Base-by-base conservation (phyloP, 2,329 filamentous ascomycete genomes). In the Cadophora gregata region DNA sequence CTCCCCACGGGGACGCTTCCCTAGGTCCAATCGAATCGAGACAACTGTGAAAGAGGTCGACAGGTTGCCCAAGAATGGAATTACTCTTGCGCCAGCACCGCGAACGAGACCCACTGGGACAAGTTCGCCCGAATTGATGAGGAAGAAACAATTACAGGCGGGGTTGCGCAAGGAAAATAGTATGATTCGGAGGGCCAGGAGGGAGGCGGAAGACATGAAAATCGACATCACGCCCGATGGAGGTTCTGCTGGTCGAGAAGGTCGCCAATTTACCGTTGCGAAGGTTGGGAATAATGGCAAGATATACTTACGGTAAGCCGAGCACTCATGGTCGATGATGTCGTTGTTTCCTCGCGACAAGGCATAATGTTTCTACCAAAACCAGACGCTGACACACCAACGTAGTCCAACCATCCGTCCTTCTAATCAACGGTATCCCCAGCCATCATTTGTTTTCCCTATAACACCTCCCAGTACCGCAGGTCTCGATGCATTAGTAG, bases 251-350 rank as follows among this genome's bases (percentile, higher is more conserved):
- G 85, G 86, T 38, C 69, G 75, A 66, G 76, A 76, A 72, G 76
- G 76, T 19, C 69, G 76, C 48, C 75, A 77, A 74, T 94, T 95
- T 77, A 89, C 90, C 1, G 92, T 95, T 63, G 88, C 90, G 60
- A 94, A 93, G 78, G 91, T 95, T 67, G 91, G 91, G 27, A 92
- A 93, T 76, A 93, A 93, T 79, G 92, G 92, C 47, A 88, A 89
- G 76, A 92, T 95, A 78, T 95, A 93, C 78, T 78, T 95, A 72
- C 91, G 90, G 90, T 94, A 87, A 76, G 86, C 42, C 27, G 31
- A 60, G 65, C 42, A 75, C 67, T 69, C 64, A 59, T 67, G 60
- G 63, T 70, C 63, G 56, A 64, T 68, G 64, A 69, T 68, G 64
- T 66, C 62, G 66, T 64, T 67, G 61, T 59, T 67, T 63, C 53